Evolutionary conservation across 257 asterid genomes (phyloP).

Genomic region (Phtheirospermum japonicum): DNA sequence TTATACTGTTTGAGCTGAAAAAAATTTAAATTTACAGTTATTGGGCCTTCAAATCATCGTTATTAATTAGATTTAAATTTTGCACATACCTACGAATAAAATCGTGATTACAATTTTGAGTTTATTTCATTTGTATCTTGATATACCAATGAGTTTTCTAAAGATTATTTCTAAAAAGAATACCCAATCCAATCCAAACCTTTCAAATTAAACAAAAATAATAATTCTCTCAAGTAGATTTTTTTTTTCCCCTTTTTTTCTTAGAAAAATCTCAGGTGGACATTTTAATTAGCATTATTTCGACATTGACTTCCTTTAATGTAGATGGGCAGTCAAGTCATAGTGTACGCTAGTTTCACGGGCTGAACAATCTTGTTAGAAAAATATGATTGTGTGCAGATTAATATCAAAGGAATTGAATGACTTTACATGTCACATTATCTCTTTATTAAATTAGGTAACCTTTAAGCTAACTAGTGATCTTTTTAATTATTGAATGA

Average conservation of each 20-base stretch:
- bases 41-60: too few species aligned
- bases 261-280: background rate
- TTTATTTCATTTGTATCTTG: too few species aligned
- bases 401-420: conserved; percentile 11
- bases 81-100: too few species aligned
- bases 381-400: background rate
- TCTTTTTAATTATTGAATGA: too few species aligned
- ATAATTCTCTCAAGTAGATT: background rate
- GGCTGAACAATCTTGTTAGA: conserved; percentile 14
- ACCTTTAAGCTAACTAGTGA: background rate
- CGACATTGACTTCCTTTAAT: background rate
- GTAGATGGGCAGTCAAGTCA: conserved; percentile 17
- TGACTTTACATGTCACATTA: background rate
- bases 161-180: too few species aligned
- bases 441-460: background rate
- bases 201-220: too few species aligned
- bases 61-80: too few species aligned
- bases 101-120: too few species aligned
- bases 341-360: conserved; percentile 32
- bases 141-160: too few species aligned
- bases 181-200: too few species aligned
- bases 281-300: background rate
- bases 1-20: too few species aligned
- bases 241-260: background rate
- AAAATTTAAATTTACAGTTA: too few species aligned